These are phyloP conservation scores for Gracilaria gracilis DNA, from an alignment of 23 red algal species.

Conservation along the genomic window DNA sequence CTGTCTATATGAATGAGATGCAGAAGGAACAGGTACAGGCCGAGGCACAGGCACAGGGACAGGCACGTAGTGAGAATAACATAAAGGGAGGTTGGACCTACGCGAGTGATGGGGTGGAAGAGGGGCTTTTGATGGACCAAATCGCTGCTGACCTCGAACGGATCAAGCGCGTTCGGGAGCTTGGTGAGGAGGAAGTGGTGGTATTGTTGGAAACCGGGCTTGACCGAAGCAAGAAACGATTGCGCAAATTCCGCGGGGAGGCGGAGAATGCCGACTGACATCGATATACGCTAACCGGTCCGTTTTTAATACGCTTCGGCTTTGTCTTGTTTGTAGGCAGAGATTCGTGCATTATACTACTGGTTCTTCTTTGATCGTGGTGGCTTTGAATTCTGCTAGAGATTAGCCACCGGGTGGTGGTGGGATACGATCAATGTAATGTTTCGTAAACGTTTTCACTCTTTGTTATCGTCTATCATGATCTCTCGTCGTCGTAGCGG, in stretches of 20 bases:
- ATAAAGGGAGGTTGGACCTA: background rate
- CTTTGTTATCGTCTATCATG: no score
- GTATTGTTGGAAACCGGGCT: background rate
- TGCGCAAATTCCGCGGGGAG: background rate
- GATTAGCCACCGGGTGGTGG: constrained; percentile 17
- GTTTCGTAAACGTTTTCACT: background rate
- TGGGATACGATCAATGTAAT: background rate
- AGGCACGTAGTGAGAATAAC: background rate
- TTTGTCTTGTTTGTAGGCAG: background rate
- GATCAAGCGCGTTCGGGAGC: background rate
- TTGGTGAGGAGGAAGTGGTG: background rate
- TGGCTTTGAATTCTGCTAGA: background rate
- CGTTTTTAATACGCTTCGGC: no score
- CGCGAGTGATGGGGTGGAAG: background rate
- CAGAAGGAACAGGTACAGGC: no score
- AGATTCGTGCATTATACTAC: background rate
- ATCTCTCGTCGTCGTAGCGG: no score
- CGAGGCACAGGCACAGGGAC: background rate
- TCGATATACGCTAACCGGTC: background rate
- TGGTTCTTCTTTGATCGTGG: background rate
- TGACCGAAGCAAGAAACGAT: constrained; percentile 1
- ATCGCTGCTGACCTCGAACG: background rate
- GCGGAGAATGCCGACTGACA: background rate
- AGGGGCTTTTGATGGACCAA: background rate
- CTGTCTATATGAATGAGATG: background rate